These are phyloP conservation scores for Hemerocallis citrina DNA, from an alignment of 106 monocot genomes.

Conservation along the genomic window DNA sequence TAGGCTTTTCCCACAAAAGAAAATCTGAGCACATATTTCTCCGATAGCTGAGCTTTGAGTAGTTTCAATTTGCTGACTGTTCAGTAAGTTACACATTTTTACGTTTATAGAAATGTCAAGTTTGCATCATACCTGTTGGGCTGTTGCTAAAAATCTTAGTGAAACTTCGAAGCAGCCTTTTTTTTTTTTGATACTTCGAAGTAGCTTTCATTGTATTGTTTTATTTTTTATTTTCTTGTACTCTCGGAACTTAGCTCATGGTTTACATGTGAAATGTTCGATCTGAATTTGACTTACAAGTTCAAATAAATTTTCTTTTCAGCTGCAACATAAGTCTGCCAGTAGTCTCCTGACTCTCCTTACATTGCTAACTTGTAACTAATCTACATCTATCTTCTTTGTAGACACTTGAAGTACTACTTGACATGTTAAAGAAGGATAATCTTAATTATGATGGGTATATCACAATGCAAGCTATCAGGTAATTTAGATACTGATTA, in stretches of 20 bases:
- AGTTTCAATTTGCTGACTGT: no score
- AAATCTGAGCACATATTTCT: no score
- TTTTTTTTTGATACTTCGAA: no score
- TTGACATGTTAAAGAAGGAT: conserved; percentile 67
- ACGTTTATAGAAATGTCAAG: no score
- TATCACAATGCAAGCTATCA: conserved; percentile 69
- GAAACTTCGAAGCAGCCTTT: no score
- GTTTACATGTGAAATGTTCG: background rate
- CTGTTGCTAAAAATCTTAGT: no score
- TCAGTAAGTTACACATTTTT: no score
- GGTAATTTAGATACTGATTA: conserved; percentile 32
- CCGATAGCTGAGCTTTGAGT: no score
- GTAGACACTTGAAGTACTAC: conserved; percentile 68
- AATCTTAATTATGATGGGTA: conserved; percentile 48
- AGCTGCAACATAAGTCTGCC: background rate
- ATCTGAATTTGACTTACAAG: background rate
- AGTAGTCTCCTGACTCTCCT: background rate
- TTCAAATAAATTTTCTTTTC: background rate
- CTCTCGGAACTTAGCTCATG: background rate
- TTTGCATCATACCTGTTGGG: no score
- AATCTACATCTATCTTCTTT: background rate
- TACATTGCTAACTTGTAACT: background rate
- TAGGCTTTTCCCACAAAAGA: no score
- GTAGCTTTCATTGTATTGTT: no score
- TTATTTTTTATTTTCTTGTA: no score